Base-by-base conservation (phyloP, 306 rosid species). In the Albizia julibrissin region DNA sequence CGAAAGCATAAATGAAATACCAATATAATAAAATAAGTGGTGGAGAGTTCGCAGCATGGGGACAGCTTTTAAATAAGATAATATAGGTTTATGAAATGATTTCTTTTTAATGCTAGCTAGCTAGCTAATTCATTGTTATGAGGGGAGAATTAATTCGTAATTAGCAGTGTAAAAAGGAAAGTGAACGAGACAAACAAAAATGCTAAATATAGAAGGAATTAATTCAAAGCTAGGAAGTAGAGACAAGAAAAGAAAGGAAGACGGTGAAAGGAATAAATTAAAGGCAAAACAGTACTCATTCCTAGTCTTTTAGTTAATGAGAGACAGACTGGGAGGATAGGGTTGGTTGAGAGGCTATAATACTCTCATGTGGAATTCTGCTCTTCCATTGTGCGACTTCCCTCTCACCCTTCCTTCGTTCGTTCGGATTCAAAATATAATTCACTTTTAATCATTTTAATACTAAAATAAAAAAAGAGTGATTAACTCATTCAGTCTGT, bases 251-350 rank as follows among this genome's bases (percentile, higher is more conserved):
- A 64, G 71, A 33, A 66, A 66, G 71, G 8, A 33, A 19, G 70
- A 22, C 37, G 43, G 71, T 6, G 11, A 7, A 33, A 24, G 24
- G 71, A 66, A 66, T 66, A 66, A 31, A 33, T 24, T 61, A 21
- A 54, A 54, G 24, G 26, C 19, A 50, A 71, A 50, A 76, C 73
- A 80, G 40, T 37, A 6, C 8, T 37, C 40, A 37, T 37, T 37
- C 40, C 40, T 37, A 49, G 67, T 22, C 70, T 70, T 77, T 72
- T 56, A 3, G 56, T 74, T 74, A 58, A 74, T 74, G 85, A 44
- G 72, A 79, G 81, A 82, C 86, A 86, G 88, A 27, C 81, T 82
- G 88, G 86, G 86, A 79, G 76, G 86, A 82, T 86, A 82, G 76
- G 84, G 58, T 61, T 75, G 37, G 37, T 12, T 64, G 46, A 49